Conservation (phyloP, 192 early-diverging fungal species). For the Backusella macrospora region DNA sequence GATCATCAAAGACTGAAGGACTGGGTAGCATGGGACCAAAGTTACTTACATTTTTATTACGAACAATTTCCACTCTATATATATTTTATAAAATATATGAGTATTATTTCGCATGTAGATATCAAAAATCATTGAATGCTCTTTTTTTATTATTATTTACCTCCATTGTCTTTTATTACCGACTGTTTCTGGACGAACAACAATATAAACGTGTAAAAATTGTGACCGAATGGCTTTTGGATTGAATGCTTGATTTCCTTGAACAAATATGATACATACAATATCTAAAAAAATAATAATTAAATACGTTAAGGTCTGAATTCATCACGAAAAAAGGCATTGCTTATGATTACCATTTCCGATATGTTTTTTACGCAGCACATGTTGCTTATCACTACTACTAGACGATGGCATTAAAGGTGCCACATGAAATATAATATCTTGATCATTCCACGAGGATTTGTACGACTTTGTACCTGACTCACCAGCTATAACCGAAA, state of each 20-base stretch:
- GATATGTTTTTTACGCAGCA: slow-evolving; percentile 59
- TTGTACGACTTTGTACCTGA: slow-evolving; percentile 67
- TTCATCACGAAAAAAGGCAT: too few relatives aligned
- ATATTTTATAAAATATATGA: too few relatives aligned
- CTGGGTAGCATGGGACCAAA: slow-evolving; percentile 57
- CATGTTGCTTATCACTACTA: slow-evolving; percentile 65
- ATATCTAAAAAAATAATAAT: slow-evolving; percentile 54
- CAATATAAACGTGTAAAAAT: slow-evolving; percentile 57
- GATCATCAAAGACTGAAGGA: slow-evolving; percentile 47
- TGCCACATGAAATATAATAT: slow-evolving; percentile 79
- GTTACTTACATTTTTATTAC: slow-evolving; percentile 48
- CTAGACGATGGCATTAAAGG: slow-evolving; percentile 66
- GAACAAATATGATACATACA: slow-evolving; percentile 52
- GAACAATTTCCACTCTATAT: slow-evolving; percentile 37
- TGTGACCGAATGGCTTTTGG: slow-evolving; percentile 57
- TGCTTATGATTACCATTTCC: slow-evolving; percentile 52
- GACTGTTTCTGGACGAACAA: slow-evolving; percentile 42
- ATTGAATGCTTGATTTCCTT: slow-evolving; percentile 47
- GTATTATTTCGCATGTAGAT: too few relatives aligned
- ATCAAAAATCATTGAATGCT: too few relatives aligned
- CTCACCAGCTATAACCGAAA: slow-evolving; percentile 33
- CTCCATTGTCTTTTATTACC: slow-evolving; percentile 27
- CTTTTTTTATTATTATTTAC: slow-evolving; percentile 15
- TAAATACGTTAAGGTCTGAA: too few relatives aligned
- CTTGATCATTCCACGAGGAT: slow-evolving; percentile 73